Conservation (phyloP, 2,329 filamentous ascomycete species). For the Lecanoromycetidae sp. region DNA sequence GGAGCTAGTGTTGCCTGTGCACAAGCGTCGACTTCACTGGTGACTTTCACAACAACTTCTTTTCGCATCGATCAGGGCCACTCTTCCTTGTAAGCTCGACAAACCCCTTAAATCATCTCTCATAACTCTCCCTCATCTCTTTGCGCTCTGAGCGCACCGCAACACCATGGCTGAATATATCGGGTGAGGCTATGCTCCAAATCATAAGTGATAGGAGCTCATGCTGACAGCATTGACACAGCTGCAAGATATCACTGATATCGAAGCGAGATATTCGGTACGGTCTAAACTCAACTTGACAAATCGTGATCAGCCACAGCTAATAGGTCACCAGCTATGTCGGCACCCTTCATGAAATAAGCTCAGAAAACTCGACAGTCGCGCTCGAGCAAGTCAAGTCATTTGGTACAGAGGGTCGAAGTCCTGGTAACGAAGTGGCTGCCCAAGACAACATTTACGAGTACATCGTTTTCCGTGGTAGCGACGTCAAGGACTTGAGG, state of each 20-base stretch:
- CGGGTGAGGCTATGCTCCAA: conserved; percentile 14
- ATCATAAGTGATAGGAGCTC: not conserved
- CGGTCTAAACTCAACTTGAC: not conserved
- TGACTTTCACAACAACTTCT: no score
- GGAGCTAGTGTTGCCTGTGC: no score
- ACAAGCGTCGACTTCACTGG: no score
- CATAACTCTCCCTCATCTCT: not conserved
- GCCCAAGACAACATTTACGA: conserved; percentile 86
- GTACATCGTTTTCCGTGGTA: conserved; percentile 96
- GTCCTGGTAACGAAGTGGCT: conserved; percentile 68
- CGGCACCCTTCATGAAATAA: conserved; percentile 93
- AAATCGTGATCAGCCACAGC: not conserved
- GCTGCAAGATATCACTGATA: conserved; percentile 19
- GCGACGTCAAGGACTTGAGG: conserved; percentile 94
- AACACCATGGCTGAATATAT: conserved; percentile 19
- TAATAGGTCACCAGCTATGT: conserved; percentile 56
- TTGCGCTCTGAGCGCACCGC: not conserved
- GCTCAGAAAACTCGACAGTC: conserved; percentile 91
- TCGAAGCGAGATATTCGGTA: conserved; percentile 20
- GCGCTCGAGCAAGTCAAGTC: conserved; percentile 93
- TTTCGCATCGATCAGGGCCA: no score
- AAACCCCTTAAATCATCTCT: not conserved
- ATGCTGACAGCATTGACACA: conserved; percentile 9
- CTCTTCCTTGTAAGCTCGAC: no score
- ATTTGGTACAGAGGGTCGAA: conserved; percentile 85